These are phyloP conservation scores for Davidsoniella australis DNA, from an alignment of 2,329 filamentous ascomycete species.

Conservation along the genomic window DNA sequence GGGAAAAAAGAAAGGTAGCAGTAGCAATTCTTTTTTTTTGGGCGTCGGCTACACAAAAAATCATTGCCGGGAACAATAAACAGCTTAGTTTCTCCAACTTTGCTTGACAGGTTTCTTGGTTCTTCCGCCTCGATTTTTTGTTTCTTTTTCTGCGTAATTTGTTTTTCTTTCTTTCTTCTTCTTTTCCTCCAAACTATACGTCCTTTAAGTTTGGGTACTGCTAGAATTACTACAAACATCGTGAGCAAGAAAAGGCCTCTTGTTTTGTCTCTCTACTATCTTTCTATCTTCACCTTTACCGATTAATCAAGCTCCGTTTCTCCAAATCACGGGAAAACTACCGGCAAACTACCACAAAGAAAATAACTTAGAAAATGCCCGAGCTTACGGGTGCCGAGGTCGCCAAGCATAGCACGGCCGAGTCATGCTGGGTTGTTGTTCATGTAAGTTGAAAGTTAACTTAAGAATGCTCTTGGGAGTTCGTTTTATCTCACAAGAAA, in stretches of 20 bases:
- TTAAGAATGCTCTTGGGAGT: background rate
- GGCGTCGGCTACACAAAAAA: too few species aligned
- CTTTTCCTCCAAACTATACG: background rate
- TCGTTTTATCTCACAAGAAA: too few species aligned
- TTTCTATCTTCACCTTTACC: background rate
- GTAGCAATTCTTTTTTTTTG: too few species aligned
- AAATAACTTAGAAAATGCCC: conserved; percentile 18
- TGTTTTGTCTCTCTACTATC: background rate
- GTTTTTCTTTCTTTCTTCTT: background rate
- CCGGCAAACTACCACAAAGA: background rate
- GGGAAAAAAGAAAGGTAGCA: background rate
- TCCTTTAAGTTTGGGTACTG: background rate
- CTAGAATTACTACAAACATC: too few species aligned
- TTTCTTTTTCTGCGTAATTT: background rate
- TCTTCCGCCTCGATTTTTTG: too few species aligned
- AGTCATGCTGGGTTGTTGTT: conserved; percentile 86
- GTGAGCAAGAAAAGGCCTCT: too few species aligned
- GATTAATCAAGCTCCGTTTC: background rate
- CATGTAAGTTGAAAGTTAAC: conserved; percentile 35
- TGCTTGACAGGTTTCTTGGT: background rate
- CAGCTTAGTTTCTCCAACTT: background rate
- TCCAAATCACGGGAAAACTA: background rate
- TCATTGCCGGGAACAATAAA: background rate
- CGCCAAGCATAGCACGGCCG: conserved; percentile 56
- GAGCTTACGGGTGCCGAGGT: conserved; percentile 35